Evolutionary conservation across 75 land plant genomes (phyloP).

Genomic region (Adiantum capillusveneris): DNA sequence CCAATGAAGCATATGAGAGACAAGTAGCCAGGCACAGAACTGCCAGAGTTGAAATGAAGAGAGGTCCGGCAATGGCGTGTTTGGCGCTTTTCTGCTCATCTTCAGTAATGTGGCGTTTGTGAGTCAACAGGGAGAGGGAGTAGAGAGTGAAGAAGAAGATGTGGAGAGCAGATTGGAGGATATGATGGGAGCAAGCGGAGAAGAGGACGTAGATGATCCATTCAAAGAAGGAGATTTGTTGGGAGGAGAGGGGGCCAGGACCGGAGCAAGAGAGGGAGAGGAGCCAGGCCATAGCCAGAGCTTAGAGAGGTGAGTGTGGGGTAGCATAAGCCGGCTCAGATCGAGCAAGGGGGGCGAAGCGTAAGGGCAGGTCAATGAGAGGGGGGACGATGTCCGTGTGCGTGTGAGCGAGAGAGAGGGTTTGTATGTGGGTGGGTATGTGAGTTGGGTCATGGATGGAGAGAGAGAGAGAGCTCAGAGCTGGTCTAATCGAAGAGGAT

Average conservation of each 20-base stretch:
- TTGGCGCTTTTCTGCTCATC: not conserved
- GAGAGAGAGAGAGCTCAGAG: no score
- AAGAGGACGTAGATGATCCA: constrained; percentile 11
- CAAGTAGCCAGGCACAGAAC: not conserved
- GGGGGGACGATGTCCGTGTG: not conserved
- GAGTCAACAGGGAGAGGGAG: not conserved
- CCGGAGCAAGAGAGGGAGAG: constrained; percentile 8
- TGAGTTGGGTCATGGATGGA: not conserved
- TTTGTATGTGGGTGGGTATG: not conserved
- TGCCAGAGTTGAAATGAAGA: constrained; percentile 3
- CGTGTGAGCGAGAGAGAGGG: not conserved
- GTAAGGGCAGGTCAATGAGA: not conserved
- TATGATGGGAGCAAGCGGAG: constrained; percentile 11
- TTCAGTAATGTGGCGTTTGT: not conserved
- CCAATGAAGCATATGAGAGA: not conserved
- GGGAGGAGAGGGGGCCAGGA: constrained; percentile 4
- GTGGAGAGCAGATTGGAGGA: not conserved
- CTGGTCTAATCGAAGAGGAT: no score
- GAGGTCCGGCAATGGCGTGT: not conserved
- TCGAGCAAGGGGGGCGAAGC: not conserved
- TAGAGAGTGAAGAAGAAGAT: constrained; percentile 4
- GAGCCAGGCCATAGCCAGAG: constrained; percentile 8
- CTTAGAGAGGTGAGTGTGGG: not conserved
- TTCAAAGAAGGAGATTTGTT: constrained; percentile 1
- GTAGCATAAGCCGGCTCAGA: not conserved